phyloP scores from a whole-genome alignment of 441 rosid species.

The Adansonia gregorii region DNA sequence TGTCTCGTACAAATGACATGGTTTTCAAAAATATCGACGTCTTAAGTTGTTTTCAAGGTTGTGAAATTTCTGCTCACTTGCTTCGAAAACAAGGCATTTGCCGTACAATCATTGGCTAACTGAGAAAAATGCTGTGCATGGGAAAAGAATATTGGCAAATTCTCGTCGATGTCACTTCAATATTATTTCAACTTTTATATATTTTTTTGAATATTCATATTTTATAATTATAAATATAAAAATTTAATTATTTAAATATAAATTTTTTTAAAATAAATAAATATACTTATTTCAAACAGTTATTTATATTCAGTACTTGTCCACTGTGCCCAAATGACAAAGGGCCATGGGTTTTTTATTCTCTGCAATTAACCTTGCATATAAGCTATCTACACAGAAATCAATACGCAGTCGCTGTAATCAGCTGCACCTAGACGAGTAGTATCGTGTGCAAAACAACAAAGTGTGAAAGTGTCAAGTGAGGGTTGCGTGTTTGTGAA shows the following conservation, averaged over 20 bases:
- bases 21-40: neutral
- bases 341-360: neutral
- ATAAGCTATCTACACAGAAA: neutral
- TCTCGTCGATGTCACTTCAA: neutral
- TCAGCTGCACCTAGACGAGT: neutral
- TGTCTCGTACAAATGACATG: neutral
- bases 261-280: no score
- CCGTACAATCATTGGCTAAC: neutral
- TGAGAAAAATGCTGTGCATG: slow-evolving; percentile 28
- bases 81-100: neutral
- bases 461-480: neutral
- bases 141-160: slow-evolving; percentile 13
- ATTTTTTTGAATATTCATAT: neutral
- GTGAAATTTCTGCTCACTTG: neutral
- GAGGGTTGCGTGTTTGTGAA: neutral
- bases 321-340: neutral
- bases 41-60: neutral
- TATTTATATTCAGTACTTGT: neutral
- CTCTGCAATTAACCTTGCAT: neutral
- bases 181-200: neutral
- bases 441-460: neutral
- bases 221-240: no score
- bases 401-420: neutral
- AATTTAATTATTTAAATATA: no score
- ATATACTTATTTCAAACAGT: no score